These are phyloP conservation scores for Monosporascus sp. DNA, from an alignment of 2,329 filamentous ascomycete species.

Conservation along the genomic window DNA sequence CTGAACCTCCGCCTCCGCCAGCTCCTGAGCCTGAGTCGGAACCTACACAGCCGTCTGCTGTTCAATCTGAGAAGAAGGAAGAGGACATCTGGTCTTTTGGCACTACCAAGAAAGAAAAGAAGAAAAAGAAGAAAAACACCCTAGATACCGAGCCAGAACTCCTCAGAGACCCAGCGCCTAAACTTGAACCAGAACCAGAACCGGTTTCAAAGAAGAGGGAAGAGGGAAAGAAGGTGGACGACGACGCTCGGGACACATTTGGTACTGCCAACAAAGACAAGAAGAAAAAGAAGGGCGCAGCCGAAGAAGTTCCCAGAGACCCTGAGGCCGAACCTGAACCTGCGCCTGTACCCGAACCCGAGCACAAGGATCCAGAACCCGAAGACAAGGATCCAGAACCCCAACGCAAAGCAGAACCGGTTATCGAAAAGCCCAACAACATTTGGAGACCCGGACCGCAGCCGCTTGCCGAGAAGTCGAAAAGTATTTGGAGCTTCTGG, in stretches of 20 bases:
- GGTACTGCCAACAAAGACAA: conserved; percentile 19
- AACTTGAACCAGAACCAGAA: conserved; percentile 14
- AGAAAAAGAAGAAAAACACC: conserved; percentile 24
- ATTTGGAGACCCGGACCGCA: not conserved
- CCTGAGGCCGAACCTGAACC: conserved; percentile 25
- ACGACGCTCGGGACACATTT: conserved; percentile 10
- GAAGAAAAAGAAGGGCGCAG: conserved; percentile 22
- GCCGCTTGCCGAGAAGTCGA: conserved; percentile 4
- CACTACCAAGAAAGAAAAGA: conserved; percentile 24
- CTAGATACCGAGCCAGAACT: conserved; percentile 10
- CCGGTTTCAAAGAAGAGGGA: conserved; percentile 13
- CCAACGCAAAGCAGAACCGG: conserved; percentile 28
- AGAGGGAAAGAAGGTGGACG: conserved; percentile 16
- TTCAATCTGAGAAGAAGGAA: conserved; percentile 10
- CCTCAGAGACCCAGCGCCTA: conserved; percentile 3
- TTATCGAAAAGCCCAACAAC: conserved; percentile 14
- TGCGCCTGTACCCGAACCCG: conserved; percentile 18
- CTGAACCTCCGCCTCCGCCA: not conserved
- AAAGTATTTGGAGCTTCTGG: conserved; percentile 15
- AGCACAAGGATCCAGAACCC: conserved; percentile 15
- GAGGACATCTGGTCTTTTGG: conserved; percentile 15
- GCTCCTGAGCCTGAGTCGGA: conserved; percentile 4
- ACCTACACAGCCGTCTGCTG: not conserved
- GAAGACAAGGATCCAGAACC: too few species aligned
- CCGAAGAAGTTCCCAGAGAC: conserved; percentile 15